Evolutionary conservation across 768 basidiomycete genomes (phyloP).

Genomic region (Podaxis sp.): DNA sequence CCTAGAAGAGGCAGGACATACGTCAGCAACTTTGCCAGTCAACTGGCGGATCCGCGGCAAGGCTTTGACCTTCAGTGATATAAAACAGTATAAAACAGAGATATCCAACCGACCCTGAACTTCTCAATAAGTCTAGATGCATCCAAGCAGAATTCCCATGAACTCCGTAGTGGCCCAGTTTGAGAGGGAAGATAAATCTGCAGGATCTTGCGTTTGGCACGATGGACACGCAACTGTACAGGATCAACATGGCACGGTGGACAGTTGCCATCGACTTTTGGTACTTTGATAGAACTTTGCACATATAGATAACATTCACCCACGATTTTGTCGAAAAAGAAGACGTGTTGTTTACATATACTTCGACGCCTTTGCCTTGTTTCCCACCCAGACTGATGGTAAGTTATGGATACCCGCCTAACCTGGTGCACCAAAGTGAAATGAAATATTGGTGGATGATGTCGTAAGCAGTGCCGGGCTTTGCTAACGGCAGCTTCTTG

Average conservation of each 20-base stretch:
- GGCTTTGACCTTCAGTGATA: background rate
- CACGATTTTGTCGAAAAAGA: constrained; percentile 15
- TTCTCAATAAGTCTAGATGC: constrained; percentile 9
- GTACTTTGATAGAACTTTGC: constrained; percentile 2
- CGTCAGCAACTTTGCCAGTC: background rate
- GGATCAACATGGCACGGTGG: constrained; percentile 8
- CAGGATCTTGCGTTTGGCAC: constrained; percentile 5
- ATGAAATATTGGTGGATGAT: background rate
- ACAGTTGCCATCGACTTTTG: constrained; percentile 12
- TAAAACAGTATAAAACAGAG: background rate
- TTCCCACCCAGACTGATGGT: background rate
- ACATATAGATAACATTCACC: constrained; percentile 6
- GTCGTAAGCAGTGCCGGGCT: background rate
- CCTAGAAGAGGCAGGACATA: background rate
- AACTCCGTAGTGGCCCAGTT: constrained; percentile 2
- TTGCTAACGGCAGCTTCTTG: background rate
- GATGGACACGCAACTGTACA: constrained; percentile 1
- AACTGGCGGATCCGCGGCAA: background rate
- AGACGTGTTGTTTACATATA: background rate
- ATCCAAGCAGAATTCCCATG: constrained; percentile 1
- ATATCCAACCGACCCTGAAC: background rate
- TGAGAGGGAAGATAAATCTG: constrained; percentile 1
- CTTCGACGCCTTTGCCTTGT: background rate
- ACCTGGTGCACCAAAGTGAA: background rate
- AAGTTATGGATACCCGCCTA: background rate